phyloP scores from a whole-genome alignment of 208 protist genomes.

The Spongospora subterranea region DNA sequence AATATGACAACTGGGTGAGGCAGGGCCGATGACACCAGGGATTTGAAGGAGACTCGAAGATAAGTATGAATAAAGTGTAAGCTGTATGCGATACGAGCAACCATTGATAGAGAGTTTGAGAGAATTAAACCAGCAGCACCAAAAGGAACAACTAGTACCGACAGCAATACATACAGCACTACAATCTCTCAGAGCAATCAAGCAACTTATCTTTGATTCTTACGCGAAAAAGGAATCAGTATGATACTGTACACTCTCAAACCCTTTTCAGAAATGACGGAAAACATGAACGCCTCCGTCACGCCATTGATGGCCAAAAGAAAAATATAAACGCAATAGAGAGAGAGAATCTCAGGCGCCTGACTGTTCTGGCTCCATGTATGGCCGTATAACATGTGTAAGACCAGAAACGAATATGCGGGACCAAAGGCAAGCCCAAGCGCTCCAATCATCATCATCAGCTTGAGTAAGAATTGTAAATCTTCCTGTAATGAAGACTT shows the following conservation, averaged over 20 bases:
- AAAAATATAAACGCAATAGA: constrained; percentile 37
- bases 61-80: neutral
- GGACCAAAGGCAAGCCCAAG: neutral
- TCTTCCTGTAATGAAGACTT: neutral
- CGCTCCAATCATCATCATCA: neutral
- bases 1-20: no score
- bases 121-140: constrained; percentile 1
- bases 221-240: constrained; percentile 37
- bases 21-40: no score
- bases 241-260: constrained; percentile 1
- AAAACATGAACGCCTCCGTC: constrained; percentile 25
- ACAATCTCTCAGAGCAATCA: neutral
- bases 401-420: neutral
- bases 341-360: neutral
- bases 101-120: constrained; percentile 1
- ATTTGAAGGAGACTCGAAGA: no score
- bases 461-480: neutral
- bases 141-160: neutral
- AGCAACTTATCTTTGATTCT: neutral
- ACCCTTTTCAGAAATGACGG: neutral
- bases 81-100: constrained; percentile 14
- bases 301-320: constrained; percentile 6
- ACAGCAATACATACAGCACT: constrained; percentile 22
- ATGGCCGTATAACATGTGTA: neutral
- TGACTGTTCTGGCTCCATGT: neutral